These are phyloP conservation scores for Lepidium campestre DNA, from an alignment of 441 rosid genomes.

Conservation along the genomic window DNA sequence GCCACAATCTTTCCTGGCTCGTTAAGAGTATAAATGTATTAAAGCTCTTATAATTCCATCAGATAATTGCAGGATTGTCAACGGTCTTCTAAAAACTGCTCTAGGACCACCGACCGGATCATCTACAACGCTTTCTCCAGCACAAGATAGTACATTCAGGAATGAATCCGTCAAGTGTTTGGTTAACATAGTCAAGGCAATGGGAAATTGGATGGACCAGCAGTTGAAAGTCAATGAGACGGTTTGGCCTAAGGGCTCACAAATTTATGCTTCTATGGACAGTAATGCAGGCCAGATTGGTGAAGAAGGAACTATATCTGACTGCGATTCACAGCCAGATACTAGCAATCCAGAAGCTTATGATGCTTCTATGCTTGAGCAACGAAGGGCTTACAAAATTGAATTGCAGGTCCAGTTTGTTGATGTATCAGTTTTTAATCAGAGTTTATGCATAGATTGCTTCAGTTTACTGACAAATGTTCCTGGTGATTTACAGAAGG, in stretches of 20 bases:
- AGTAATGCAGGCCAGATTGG: constrained; percentile 40
- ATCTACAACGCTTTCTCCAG: constrained; percentile 73
- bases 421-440: neutral
- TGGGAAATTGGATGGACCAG: constrained; percentile 97
- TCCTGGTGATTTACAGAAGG: constrained; percentile 69
- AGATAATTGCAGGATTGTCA: constrained; percentile 98
- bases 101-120: constrained; percentile 96
- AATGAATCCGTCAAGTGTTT: constrained; percentile 96
- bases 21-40: constrained; percentile 45
- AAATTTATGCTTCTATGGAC: constrained; percentile 51
- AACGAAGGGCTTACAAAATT: constrained; percentile 86
- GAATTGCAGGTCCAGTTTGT: constrained; percentile 74
- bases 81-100: constrained; percentile 96
- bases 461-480: constrained; percentile 23
- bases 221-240: constrained; percentile 68
- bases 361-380: constrained; percentile 89
- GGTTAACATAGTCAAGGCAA: constrained; percentile 72
- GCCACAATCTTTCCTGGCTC: neutral
- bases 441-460: neutral
- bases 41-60: constrained; percentile 97
- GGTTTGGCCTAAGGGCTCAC: constrained; percentile 48
- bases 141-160: constrained; percentile 84
- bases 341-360: constrained; percentile 53
- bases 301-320: constrained; percentile 68
- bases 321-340: constrained; percentile 71